Evolutionary conservation across 208 protist species (phyloP).

Genomic region (Angomonas deanei): DNA sequence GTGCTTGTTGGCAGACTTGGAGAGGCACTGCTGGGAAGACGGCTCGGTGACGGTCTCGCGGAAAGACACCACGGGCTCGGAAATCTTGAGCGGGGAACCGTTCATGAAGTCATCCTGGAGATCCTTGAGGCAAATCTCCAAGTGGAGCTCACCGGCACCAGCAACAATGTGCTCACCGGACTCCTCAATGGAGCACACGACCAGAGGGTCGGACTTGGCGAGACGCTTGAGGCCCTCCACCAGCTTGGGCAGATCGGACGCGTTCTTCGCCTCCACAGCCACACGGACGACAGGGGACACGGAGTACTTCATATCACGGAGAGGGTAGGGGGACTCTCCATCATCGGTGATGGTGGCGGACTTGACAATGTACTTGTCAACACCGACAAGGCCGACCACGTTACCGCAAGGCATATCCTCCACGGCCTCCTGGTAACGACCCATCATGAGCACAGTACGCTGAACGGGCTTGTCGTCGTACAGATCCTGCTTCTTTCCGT

Average conservation of each 20-base stretch:
- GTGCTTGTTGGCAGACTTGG: conserved; percentile 97
- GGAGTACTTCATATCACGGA: conserved; percentile 98
- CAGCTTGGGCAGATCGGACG: conserved; percentile 96
- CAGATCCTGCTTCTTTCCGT: conserved; percentile 97
- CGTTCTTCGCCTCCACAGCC: conserved; percentile 97
- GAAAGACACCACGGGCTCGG: conserved; percentile 97
- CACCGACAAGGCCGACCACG: conserved; percentile 96
- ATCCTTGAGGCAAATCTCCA: conserved; percentile 99
- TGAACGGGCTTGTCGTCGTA: conserved; percentile 69
- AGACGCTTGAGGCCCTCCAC: conserved; percentile 98
- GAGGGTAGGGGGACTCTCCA: conserved; percentile 45
- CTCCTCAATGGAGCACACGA: conserved; percentile 94
- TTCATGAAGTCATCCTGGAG: conserved; percentile 97
- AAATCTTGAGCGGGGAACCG: conserved; percentile 91
- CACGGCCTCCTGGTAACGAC: conserved; percentile 94
- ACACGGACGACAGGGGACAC: conserved; percentile 98
- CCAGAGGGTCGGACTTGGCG: conserved; percentile 95
- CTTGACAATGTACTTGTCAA: conserved; percentile 99
- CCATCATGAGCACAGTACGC: conserved; percentile 81
- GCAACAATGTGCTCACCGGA: conserved; percentile 99
- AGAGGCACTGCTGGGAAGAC: conserved; percentile 93
- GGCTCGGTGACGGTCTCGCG: conserved; percentile 95
- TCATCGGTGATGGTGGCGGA: conserved; percentile 96
- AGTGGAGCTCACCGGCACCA: conserved; percentile 98
- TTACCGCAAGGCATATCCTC: conserved; percentile 98